Evolutionary conservation across 768 basidiomycete species (phyloP).

Genomic region (Ramaria sp.): DNA sequence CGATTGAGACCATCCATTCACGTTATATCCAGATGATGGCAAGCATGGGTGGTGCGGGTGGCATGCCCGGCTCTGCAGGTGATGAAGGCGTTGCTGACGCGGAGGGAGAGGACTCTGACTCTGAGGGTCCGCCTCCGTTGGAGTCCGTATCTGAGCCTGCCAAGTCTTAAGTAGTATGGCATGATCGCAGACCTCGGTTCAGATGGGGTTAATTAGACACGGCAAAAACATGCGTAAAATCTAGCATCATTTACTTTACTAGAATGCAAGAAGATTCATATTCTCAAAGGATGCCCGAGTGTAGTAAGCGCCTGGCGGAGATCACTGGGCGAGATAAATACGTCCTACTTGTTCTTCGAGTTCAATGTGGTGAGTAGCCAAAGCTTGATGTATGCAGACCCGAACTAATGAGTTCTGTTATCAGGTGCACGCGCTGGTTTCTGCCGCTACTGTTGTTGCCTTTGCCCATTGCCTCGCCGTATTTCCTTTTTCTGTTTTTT

Average conservation of each 20-base stretch:
- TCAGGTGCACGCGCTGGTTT: slow-evolving; percentile 82
- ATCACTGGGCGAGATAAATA: not conserved
- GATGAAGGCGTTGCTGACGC: slow-evolving; percentile 16
- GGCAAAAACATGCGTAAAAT: too few species aligned
- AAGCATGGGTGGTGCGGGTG: slow-evolving; percentile 21
- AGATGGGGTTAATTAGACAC: too few species aligned
- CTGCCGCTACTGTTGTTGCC: slow-evolving; percentile 68
- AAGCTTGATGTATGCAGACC: not conserved
- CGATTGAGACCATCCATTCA: slow-evolving; percentile 7
- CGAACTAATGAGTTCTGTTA: not conserved
- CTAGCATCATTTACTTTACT: too few species aligned
- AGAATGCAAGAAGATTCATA: too few species aligned
- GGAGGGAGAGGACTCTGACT: slow-evolving; percentile 36
- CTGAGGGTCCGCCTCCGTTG: slow-evolving; percentile 72
- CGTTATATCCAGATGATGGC: slow-evolving; percentile 30
- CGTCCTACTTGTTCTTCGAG: too few species aligned
- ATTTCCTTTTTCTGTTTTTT: slow-evolving; percentile 67
- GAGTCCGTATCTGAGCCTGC: slow-evolving; percentile 24
- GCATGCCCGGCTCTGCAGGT: slow-evolving; percentile 10
- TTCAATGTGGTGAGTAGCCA: not conserved
- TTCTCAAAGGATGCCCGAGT: too few species aligned
- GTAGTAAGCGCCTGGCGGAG: not conserved
- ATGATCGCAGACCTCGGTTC: too few species aligned
- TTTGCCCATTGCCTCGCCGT: slow-evolving; percentile 70
- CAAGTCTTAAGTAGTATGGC: too few species aligned